Evolutionary conservation across 2,329 filamentous ascomycete species (phyloP).

Genomic region (Lithohypha guttulata): DNA sequence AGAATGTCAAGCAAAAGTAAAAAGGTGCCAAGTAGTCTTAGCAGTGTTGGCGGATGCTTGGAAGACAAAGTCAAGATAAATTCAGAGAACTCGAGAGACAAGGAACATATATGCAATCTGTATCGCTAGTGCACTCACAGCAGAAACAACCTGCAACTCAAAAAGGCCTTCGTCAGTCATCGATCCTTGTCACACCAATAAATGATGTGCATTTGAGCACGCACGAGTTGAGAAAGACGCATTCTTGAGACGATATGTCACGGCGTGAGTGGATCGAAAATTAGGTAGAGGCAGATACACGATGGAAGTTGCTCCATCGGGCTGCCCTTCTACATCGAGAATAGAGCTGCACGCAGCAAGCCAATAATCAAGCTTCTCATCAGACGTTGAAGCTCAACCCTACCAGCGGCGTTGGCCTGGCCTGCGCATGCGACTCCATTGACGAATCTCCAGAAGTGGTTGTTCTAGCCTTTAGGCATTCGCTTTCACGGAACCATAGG

Average conservation of each 20-base stretch:
- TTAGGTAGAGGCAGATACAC: background rate
- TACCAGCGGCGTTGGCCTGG: background rate
- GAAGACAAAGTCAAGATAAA: no score
- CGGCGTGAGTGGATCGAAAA: background rate
- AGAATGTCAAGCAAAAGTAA: conserved; percentile 8
- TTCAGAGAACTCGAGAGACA: background rate
- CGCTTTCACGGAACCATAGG: no score
- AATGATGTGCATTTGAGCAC: background rate
- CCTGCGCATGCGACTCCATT: background rate
- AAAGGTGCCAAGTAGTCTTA: conserved; percentile 7
- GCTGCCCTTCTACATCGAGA: background rate
- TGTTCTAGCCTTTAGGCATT: background rate
- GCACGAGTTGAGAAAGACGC: background rate
- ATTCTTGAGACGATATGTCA: background rate
- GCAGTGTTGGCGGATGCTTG: conserved; percentile 6
- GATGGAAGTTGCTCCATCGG: background rate
- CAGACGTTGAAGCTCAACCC: background rate
- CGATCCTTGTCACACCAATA: background rate
- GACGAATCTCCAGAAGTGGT: background rate
- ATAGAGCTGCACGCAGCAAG: background rate
- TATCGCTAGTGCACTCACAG: background rate
- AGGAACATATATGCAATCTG: background rate
- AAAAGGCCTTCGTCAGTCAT: background rate
- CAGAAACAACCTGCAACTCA: background rate
- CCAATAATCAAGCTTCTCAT: background rate